Conservation (phyloP, 2,329 filamentous ascomycete species). For the Microsporum audouinii region DNA sequence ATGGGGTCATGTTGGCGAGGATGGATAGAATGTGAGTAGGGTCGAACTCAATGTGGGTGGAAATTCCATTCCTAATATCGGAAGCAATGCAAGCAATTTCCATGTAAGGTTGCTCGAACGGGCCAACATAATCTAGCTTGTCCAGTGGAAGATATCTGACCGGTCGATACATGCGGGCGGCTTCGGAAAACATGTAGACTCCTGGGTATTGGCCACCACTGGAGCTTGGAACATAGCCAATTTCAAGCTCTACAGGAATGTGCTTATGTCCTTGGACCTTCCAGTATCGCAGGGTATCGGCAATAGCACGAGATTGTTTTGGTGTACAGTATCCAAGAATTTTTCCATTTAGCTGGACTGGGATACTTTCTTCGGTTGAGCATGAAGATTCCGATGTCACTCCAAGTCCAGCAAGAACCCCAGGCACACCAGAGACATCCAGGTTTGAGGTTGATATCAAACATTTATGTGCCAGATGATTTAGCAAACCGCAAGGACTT, state of each 20-base stretch:
- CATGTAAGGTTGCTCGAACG: conserved; percentile 97
- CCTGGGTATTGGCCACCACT: conserved; percentile 91
- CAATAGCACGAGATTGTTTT: conserved; percentile 66
- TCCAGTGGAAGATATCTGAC: conserved; percentile 84
- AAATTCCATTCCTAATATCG: conserved; percentile 77
- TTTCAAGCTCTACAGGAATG: conserved; percentile 74
- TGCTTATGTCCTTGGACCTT: conserved; percentile 79
- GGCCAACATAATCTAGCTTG: conserved; percentile 77
- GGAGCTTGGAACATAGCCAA: conserved; percentile 81
- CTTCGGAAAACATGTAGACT: conserved; percentile 80
- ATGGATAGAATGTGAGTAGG: conserved; percentile 97
- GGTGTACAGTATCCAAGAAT: conserved; percentile 86
- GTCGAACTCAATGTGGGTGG: conserved; percentile 85
- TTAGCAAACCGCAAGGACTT: conserved; percentile 83
- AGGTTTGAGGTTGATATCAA: conserved; percentile 66
- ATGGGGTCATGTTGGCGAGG: conserved; percentile 95
- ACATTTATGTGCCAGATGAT: conserved; percentile 93
- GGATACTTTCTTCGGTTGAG: conserved; percentile 69
- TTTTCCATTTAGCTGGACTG: conserved; percentile 79
- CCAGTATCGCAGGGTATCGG: conserved; percentile 83
- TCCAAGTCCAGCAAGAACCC: conserved; percentile 66
- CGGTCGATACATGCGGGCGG: conserved; percentile 77
- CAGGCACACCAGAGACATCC: conserved; percentile 63
- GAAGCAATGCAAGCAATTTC: conserved; percentile 84
- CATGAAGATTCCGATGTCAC: conserved; percentile 65